Base-by-base conservation (phyloP, 257 asterid species). In the Solanum peruvianum region DNA sequence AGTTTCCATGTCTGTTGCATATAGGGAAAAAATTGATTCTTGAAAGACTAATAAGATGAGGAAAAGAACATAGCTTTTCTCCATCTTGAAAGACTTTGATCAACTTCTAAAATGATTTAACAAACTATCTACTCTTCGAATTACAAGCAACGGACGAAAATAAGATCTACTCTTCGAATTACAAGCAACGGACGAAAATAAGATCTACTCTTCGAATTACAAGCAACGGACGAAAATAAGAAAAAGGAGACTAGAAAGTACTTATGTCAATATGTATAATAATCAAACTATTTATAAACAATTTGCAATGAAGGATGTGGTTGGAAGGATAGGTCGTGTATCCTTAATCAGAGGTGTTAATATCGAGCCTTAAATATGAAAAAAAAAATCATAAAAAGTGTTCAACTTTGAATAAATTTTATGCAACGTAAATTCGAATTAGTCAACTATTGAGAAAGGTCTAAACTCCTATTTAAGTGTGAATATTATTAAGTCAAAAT, bases 1-100 rank as follows among this genome's bases (percentile, higher is more conserved):
- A 82, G 87, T 71, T 42, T 64, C 42, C 16, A 45, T 85, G 49
- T 89, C 92, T 10, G 86, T 69, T 37, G 72, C 85, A 84, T 86
- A 86, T 23, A 64, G 29, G 20, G 87, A 85, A 47, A 83, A 3
- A 3, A 37, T 45, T 29, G 86, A 82, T 64, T 16, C 76, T 58
- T 49, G 35, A 44, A 66, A 77, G 27, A 80, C 37, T 49, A 82
- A 10, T 14, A 87, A 18, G 71, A 80, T 11, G 11, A 88, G 86
- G 37, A 85, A 29, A 66, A 75, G 12, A 8, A 31, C 27, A 88
- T 42, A 41, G 37, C 23, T 56, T 33, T 82, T 56, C 31, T 78
- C 82, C 88, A 44, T 86, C 71, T 70, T 33, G n/a, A 37, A 37
- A 37, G 35, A 33, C 35, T 33, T 10, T 10, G 10, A 29, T 2